Evolutionary conservation across 179 eudicot genomes (phyloP), one percentile per base, ranked within the genome.

Genomic region (Heliamphora pulchella): DNA sequence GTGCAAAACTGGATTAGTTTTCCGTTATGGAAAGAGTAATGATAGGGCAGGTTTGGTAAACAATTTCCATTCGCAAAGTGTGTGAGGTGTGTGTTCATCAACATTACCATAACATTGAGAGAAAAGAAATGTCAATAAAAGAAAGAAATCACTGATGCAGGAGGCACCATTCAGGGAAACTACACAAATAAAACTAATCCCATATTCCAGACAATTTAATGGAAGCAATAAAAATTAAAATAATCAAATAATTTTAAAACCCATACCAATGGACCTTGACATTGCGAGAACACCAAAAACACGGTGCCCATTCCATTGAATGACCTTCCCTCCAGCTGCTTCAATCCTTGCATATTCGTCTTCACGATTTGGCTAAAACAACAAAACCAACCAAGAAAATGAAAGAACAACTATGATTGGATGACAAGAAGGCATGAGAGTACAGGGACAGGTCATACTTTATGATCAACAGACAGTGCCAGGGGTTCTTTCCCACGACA

Each of bases 401-500:
- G 53, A 46, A 68, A n/a, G 17, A 14, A 59, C 44, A 61, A 51
- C 10, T 46, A 31, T 44, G 6, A 31, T 31, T 31, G 39, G 39
- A 31, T 31, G 39, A 31, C 39, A 31, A 31, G 39, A 31, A 31
- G 39, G 39, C 39, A 31, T 31, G 39, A 31, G 39, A 31, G 39
- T 31, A 31, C 39, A 67, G 62, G 55, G 11, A 4, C 3, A 62
- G 18, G 51, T 6, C 84, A 80, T 84, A 88, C 90, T 82, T 88
- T 88, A 75, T 87, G 90, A 82, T 87, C 90, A 68, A 63, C 71
- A 2, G 90, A 88, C 73, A 88, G 69, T n/a, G 88, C 80, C 73
- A 86, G 79, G 4, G 87, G 82, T 80, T 88, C 87, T 84, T 88
- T 88, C 78, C 90, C 90, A 64, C 90, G 90, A 76, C 80, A 86